Evolutionary conservation across 768 basidiomycete genomes (phyloP).

Genomic region (Neoboletus subvelutipes): DNA sequence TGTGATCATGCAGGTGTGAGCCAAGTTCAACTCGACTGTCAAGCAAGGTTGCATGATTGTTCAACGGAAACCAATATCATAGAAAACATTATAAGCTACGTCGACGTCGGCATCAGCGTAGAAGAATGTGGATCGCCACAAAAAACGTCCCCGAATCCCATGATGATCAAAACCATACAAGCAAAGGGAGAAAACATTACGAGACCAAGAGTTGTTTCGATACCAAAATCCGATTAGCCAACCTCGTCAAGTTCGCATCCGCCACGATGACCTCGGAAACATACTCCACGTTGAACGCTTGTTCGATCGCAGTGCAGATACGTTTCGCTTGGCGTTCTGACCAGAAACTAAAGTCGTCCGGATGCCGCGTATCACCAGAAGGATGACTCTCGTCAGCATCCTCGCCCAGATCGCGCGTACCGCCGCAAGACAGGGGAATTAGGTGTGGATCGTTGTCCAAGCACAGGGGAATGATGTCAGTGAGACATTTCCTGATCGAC

Average conservation of each 20-base stretch:
- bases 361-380: constrained; percentile 54
- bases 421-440: constrained; percentile 68
- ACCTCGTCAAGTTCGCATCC: constrained; percentile 85
- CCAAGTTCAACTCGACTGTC: no score
- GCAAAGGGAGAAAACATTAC: constrained; percentile 8
- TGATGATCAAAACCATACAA: background rate
- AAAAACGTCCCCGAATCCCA: background rate
- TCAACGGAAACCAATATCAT: no score
- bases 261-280: constrained; percentile 88
- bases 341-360: constrained; percentile 96
- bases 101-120: no score
- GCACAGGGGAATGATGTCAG: constrained; percentile 79
- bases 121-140: background rate
- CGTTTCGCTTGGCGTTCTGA: constrained; percentile 85
- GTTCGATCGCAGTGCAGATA: constrained; percentile 75
- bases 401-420: constrained; percentile 22
- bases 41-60: no score
- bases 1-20: no score
- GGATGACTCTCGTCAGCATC: constrained; percentile 8
- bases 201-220: constrained; percentile 58
- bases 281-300: constrained; percentile 87
- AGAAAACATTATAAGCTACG: no score
- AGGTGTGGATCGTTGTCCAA: constrained; percentile 84
- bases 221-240: constrained; percentile 81
- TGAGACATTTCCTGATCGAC: constrained; percentile 64